These are phyloP conservation scores for Lipomyces sp. DNA, from an alignment of 805 yeast genomes.

Conservation along the genomic window DNA sequence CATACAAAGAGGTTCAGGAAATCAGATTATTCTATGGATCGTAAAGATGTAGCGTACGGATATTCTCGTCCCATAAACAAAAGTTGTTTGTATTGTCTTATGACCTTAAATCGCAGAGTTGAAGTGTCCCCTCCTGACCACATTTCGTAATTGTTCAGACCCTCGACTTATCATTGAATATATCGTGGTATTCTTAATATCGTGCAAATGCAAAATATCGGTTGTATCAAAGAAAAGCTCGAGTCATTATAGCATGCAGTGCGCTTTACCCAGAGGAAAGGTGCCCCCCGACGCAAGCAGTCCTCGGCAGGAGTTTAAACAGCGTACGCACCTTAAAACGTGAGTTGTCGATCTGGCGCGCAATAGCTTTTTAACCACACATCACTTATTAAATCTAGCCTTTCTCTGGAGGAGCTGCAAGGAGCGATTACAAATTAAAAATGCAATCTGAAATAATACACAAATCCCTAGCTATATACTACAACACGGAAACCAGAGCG, in stretches of 20 bases:
- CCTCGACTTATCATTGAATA: neutral
- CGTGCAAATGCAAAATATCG: neutral
- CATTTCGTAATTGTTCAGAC: neutral
- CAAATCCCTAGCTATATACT: neutral
- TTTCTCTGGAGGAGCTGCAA: no score
- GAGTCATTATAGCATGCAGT: neutral
- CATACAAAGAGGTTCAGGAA: neutral
- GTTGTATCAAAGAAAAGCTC: no score
- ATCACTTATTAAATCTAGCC: no score
- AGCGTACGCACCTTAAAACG: no score
- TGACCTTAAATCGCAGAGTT: constrained; percentile 21
- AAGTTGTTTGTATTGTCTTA: constrained; percentile 46
- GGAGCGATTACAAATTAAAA: no score
- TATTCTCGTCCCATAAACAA: constrained; percentile 48
- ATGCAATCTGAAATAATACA: no score
- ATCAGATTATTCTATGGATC: neutral
- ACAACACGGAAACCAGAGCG: no score
- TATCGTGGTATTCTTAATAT: neutral
- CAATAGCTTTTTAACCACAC: no score
- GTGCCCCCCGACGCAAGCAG: no score
- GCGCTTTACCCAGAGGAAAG: no score
- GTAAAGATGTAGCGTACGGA: constrained; percentile 42
- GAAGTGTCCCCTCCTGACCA: neutral
- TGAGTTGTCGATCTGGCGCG: no score
- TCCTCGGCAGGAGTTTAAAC: no score